Base-by-base conservation (phyloP, 768 basidiomycete species). In the Leccinum longicurvipes region DNA sequence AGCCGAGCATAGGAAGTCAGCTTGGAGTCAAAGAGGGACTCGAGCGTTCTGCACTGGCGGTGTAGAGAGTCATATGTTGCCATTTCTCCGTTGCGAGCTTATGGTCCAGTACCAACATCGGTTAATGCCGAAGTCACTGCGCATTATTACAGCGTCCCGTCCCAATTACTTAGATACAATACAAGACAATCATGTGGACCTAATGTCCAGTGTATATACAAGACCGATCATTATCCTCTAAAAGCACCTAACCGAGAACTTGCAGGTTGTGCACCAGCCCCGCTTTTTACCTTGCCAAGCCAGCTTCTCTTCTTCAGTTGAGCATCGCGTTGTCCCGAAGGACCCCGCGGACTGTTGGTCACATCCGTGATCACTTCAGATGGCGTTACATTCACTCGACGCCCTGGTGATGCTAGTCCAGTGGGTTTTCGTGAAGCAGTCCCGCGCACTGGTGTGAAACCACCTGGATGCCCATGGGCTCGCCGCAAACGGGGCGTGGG, bases 11-110 rank as follows among this genome's bases (percentile, higher is more conserved):
- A 98, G 10, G 91, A 79, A 1, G 92, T 92, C 28, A 99, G 79
- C 70, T 97, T 96, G 29, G 89, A 76, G 67, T 97, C 93, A 60
- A 98, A 89, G 23, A 93, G 80, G 46, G 93, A 92, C 69, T 98
- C 96, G 25, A 98, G 84, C 5, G 94, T 94, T 64, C 95, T 81
- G 73, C 92, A 92, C 72, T 96, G 93, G 52, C 93, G 78, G 65
- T 97, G 90, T 29, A 98, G 79, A 53, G 87, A 82, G 63, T 98
- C 96, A 76, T 94, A 95, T 62, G 77, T 84, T 55, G 86, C 78
- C 89, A 91, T 92, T 34, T 4, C 23, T 48, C 25, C 23, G 39
- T 29, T 11, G 11, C 28, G 27, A 49, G 31, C 23, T 17, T 19
- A 9, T 5, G 27, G 42, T 48, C 7, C 12, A 21, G 25, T 41